Percentiles rank a stretch among this genome's conserved stretches.
These are phyloP conservation scores for Fusarium sp. DNA, from an alignment of 2,329 filamentous ascomycete species.

Conservation along the genomic window DNA sequence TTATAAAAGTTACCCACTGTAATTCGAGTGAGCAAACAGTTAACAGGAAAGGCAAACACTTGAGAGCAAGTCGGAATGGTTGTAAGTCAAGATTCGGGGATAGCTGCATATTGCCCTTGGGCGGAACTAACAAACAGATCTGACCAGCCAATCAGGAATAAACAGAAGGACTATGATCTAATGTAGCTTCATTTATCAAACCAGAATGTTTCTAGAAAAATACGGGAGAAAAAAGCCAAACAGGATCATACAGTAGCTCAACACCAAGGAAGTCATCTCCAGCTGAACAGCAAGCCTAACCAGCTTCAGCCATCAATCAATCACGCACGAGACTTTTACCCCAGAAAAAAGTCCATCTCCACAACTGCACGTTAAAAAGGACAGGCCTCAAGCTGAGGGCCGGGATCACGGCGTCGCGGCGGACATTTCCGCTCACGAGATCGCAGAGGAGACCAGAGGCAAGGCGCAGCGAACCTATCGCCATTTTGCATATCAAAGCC, in stretches of 20 bases:
- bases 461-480: slow-evolving; percentile 30
- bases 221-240: not conserved
- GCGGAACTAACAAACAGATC: not conserved
- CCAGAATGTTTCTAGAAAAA: not conserved
- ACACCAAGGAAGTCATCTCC: not conserved
- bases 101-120: not conserved
- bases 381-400: not conserved
- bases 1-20: not conserved
- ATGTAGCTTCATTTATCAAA: not conserved
- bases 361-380: slow-evolving; percentile 17
- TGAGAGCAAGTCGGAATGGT: not conserved
- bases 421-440: slow-evolving; percentile 36
- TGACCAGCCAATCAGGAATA: not conserved
- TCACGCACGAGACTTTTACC: slow-evolving; percentile 10
- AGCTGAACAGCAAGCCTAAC: not conserved
- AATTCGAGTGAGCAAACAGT: not conserved
- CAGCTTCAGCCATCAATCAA: slow-evolving; percentile 6
- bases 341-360: slow-evolving; percentile 19
- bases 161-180: not conserved
- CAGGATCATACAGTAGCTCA: not conserved
- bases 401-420: slow-evolving; percentile 20
- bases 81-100: not conserved
- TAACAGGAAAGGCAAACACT: not conserved
- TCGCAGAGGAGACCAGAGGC: slow-evolving; percentile 7
- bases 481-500: slow-evolving; percentile 21